phyloP scores from a whole-genome alignment of 306 rosid genomes.

The Phaseolus lunatus region DNA sequence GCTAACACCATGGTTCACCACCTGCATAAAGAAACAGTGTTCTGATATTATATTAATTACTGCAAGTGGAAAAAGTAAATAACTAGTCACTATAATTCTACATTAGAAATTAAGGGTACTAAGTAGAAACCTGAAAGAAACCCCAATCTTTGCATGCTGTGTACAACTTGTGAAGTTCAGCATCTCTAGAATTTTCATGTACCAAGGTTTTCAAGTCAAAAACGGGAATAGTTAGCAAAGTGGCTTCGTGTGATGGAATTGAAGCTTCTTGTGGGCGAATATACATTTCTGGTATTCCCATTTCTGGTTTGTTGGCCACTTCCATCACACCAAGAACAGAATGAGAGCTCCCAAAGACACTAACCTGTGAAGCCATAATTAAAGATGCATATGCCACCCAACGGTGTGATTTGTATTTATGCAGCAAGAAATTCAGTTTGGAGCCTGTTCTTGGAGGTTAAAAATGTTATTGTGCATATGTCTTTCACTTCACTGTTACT shows the following conservation, averaged over 20 bases:
- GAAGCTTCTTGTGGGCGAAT: constrained; percentile 51
- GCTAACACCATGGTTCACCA: constrained; percentile 83
- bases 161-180: constrained; percentile 59
- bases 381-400: neutral
- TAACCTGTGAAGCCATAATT: constrained; percentile 34
- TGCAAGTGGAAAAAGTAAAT: neutral
- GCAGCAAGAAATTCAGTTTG: constrained; percentile 33
- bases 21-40: constrained; percentile 41
- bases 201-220: constrained; percentile 56
- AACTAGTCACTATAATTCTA: neutral
- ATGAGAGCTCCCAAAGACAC: constrained; percentile 34
- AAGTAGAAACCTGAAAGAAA: constrained; percentile 66
- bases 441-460: constrained; percentile 30
- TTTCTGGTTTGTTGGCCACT: constrained; percentile 29
- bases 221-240: constrained; percentile 54
- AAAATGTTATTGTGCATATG: neutral
- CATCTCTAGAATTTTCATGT: constrained; percentile 21
- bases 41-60: neutral
- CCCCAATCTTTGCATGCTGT: constrained; percentile 84
- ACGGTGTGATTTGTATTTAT: constrained; percentile 25
- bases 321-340: constrained; percentile 53
- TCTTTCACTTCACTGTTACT: neutral
- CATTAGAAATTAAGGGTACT: neutral
- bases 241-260: constrained; percentile 31
- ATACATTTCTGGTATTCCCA: constrained; percentile 53